A percentile compares a stretch with the other conserved stretches of the same genome.
These are phyloP conservation scores for Kodamaea kaohsiungensis DNA, from an alignment of 805 yeast genomes.

Conservation along the genomic window DNA sequence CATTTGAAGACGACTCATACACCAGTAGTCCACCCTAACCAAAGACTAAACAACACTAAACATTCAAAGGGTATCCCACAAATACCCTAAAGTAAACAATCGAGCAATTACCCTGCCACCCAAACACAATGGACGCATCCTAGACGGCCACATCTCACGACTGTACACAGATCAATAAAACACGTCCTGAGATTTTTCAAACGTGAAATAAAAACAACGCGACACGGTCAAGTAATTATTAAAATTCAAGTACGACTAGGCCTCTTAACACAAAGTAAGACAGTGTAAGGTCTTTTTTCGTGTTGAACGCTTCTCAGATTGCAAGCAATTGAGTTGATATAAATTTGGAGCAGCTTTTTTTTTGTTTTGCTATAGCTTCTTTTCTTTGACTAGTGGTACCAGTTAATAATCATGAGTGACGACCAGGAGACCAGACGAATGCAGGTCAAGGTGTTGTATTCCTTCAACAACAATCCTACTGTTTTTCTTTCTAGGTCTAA, in stretches of 20 bases:
- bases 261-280: neutral
- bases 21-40: too few relatives aligned
- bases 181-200: constrained; percentile 8
- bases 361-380: constrained; percentile 3
- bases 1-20: too few relatives aligned
- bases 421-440: constrained; percentile 32
- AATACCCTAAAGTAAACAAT: neutral
- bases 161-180: neutral
- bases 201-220: constrained; percentile 8
- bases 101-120: neutral
- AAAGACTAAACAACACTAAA: too few relatives aligned
- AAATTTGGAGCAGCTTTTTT: neutral
- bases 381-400: neutral
- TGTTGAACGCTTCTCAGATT: neutral
- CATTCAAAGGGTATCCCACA: neutral
- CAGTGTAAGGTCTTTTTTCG: constrained; percentile 2
- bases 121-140: neutral
- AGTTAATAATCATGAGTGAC: constrained; percentile 17
- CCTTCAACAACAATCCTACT: constrained; percentile 44
- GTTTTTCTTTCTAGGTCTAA: constrained; percentile 44
- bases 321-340: constrained; percentile 2
- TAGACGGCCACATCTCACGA: neutral
- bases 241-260: neutral
- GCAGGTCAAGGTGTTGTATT: constrained; percentile 48
- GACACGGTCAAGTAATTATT: constrained; percentile 3